Conservation (phyloP, 1,284 basidiomycete genomes). For the Veloboletus limbatus region DNA sequence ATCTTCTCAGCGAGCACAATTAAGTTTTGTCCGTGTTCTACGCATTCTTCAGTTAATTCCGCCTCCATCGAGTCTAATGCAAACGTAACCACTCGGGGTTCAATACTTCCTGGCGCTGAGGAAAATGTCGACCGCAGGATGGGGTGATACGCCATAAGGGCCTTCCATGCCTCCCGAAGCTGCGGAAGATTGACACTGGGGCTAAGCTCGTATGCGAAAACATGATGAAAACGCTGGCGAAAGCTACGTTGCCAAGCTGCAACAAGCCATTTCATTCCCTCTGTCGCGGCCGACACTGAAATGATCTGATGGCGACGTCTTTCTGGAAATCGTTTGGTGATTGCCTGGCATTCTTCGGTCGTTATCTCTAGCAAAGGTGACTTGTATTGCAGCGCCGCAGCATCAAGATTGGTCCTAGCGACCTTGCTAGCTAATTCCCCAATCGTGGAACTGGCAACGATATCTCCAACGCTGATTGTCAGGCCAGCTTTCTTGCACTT, state of each 20-base stretch:
- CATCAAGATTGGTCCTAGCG: conserved; percentile 1
- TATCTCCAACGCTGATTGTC: conserved; percentile 37
- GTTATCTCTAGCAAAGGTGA: conserved; percentile 7
- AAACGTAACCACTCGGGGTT: conserved; percentile 41
- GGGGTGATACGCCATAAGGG: conserved; percentile 37
- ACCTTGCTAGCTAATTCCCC: conserved; percentile 34
- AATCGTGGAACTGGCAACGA: conserved; percentile 41
- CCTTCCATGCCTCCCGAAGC: conserved; percentile 39
- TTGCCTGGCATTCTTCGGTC: conserved; percentile 14
- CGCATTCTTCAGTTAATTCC: conserved; percentile 16
- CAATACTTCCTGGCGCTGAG: conserved; percentile 26
- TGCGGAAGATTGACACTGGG: conserved; percentile 29
- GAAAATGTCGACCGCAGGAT: conserved; percentile 46
- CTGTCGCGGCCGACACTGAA: conserved; percentile 12
- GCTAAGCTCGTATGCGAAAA: conserved; percentile 41
- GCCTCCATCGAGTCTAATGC: conserved; percentile 21
- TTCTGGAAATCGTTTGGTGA: conserved; percentile 15
- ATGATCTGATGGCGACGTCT: conserved; percentile 8
- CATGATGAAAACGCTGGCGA: conserved; percentile 44
- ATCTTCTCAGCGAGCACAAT: conserved; percentile 31
- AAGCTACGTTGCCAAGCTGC: conserved; percentile 45
- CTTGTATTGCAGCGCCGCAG: conserved; percentile 4
- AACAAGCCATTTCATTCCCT: conserved; percentile 36
- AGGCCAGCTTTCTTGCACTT: conserved; percentile 40
- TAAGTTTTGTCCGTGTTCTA: conserved; percentile 23